A percentile compares a stretch with the other conserved stretches of the same genome.
These are phyloP conservation scores for Alternaria longipes DNA, from an alignment of 2,329 filamentous ascomycete species.

Conservation along the genomic window DNA sequence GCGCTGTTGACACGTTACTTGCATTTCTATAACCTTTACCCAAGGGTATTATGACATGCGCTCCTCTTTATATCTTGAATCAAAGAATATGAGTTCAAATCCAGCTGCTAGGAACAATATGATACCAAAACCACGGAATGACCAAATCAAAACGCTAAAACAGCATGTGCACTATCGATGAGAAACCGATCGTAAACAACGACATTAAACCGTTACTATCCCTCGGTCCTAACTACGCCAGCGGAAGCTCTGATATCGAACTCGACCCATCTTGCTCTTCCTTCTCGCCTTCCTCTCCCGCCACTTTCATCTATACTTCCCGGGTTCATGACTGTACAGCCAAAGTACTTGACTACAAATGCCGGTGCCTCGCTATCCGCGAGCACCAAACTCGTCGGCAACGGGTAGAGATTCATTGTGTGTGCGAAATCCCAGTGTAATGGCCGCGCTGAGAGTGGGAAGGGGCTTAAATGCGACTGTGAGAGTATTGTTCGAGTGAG, in stretches of 20 bases:
- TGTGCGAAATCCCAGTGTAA: conserved; percentile 89
- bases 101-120: neutral
- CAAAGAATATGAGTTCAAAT: too few species aligned
- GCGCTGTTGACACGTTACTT: too few species aligned
- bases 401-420: conserved; percentile 81
- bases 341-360: conserved; percentile 91
- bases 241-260: conserved; percentile 63
- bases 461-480: conserved; percentile 88
- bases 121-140: neutral
- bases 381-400: conserved; percentile 84
- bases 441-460: conserved; percentile 79
- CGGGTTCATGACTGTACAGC: conserved; percentile 95
- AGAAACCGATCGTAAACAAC: neutral
- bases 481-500: conserved; percentile 92
- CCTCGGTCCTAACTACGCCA: conserved; percentile 41
- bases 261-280: conserved; percentile 81
- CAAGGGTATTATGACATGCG: too few species aligned
- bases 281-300: conserved; percentile 71
- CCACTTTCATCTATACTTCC: conserved; percentile 70
- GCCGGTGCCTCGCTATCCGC: conserved; percentile 82
- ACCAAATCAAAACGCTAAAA: neutral
- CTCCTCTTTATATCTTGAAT: too few species aligned
- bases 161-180: neutral
- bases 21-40: too few species aligned
- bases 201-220: conserved; percentile 13